phyloP scores from a whole-genome alignment of 163 green algal species.

The Scenedesmus sp. region DNA sequence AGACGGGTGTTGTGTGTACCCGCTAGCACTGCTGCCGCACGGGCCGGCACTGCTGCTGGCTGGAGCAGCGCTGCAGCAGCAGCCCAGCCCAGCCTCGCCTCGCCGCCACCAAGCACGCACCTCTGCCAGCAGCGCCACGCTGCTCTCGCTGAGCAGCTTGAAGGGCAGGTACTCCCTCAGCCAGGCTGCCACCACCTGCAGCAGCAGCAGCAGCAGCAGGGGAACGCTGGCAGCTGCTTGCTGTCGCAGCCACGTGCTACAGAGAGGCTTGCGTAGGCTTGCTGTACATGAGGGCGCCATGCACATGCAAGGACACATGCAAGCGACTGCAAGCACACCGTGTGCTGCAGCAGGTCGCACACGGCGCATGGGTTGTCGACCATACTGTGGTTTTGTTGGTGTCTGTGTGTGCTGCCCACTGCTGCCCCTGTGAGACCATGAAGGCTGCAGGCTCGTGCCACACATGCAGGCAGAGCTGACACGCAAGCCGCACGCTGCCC shows the following conservation, averaged over 20 bases:
- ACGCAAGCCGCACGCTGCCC: no score
- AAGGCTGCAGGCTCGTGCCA: no score
- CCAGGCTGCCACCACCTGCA: slow-evolving; percentile 27
- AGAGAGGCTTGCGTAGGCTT: no score
- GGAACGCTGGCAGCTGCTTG: background rate
- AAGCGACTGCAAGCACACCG: background rate
- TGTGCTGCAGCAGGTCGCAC: no score
- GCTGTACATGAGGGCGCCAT: background rate
- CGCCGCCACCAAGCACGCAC: background rate
- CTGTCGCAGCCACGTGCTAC: background rate
- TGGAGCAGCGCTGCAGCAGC: no score
- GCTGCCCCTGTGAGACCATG: no score
- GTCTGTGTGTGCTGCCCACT: no score
- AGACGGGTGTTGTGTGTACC: background rate
- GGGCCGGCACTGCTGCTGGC: no score
- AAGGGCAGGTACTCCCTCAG: slow-evolving; percentile 48
- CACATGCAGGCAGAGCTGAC: no score
- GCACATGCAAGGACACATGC: background rate
- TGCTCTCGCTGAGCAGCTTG: slow-evolving; percentile 7
- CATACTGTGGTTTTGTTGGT: no score
- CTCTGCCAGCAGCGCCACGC: slow-evolving; percentile 38
- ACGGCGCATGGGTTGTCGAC: no score
- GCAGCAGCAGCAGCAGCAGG: background rate
- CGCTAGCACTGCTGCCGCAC: background rate
- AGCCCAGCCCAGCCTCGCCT: background rate